Percentiles rank a stretch among this genome's conserved stretches.
Evolutionary conservation across 441 rosid genomes (phyloP).

Genomic region (Populus trichocarpa): DNA sequence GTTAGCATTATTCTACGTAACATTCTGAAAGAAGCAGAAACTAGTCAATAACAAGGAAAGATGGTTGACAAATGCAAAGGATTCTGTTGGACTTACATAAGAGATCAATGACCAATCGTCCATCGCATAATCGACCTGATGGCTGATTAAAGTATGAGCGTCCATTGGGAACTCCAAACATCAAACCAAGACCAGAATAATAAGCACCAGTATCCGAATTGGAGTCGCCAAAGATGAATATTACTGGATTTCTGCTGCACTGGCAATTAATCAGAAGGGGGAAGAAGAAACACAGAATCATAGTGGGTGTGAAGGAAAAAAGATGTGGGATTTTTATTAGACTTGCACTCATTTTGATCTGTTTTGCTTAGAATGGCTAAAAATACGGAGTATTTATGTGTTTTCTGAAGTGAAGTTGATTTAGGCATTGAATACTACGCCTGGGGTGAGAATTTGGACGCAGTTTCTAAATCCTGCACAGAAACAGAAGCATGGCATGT

Average conservation of each 20-base stretch:
- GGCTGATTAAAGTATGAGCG: conserved; percentile 25
- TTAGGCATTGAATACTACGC: not conserved
- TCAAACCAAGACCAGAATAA: conserved; percentile 24
- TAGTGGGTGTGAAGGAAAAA: not conserved
- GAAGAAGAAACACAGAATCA: conserved; percentile 1
- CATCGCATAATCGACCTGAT: conserved; percentile 35
- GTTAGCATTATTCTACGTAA: not conserved
- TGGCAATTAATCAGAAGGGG: conserved; percentile 24
- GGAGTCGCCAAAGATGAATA: conserved; percentile 62
- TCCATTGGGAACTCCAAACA: conserved; percentile 30
- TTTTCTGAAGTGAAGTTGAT: not conserved
- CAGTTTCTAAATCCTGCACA: not conserved
- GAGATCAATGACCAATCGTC: conserved; percentile 37
- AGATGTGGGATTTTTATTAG: not conserved
- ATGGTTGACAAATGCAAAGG: not conserved
- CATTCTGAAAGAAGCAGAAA: not conserved
- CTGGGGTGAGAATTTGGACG: not conserved
- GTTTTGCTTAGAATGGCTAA: not conserved
- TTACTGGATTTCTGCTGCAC: conserved; percentile 39
- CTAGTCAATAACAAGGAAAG: not conserved
- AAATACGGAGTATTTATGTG: not conserved
- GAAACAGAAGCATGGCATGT: conserved; percentile 2
- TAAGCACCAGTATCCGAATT: conserved; percentile 62
- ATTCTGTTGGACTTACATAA: conserved; percentile 24
- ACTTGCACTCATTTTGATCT: conserved; percentile 3